Base-by-base conservation (phyloP, 148 eudicot genomes). In the Dianthus caryophyllus region DNA sequence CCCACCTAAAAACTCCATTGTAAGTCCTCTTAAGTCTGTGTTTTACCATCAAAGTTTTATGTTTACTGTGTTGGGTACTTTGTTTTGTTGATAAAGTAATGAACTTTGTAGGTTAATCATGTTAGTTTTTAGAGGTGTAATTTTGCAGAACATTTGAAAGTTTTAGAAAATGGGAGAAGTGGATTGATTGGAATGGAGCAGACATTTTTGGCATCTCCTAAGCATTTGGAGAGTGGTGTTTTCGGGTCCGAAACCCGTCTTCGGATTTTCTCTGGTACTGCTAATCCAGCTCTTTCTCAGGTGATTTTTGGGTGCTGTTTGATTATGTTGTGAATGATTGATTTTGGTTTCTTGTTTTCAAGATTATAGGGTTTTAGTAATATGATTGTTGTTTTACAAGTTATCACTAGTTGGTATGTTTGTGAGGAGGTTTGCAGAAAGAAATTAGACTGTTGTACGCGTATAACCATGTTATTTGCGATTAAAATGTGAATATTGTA, bases 221-320 rank as follows among this genome's bases (percentile, higher is more conserved):
- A 65, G 69, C 73, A 79, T 6, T 60, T 81, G 27, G 77, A 66
- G 17, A 65, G 66, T 54, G 2, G 69, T 3, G 20, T 48, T 53
- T 70, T 64, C n/a, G 58, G 53, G 62, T 75, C 69, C 41, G 83
- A 90, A 31, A 88, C 86, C 59, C 82, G 92, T 43, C 88, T 91
- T 59, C 86, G 96, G 20, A 86, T 91, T 70, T 91, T 91, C 77
- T 91, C 97, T 7, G 97, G 97, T 52, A 91, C 97, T 10, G 97
- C 97, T 0, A 91, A 91, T 79, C 88, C 96, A 64, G 77, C 85
- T 60, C 88, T 91, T 48, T 80, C 97, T 43, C 90, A 91, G 96
- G 97, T 88, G 68, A 65, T 16, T 48, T 56, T 48, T 56, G 66
- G 43, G 33, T 66, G 8, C 17, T 58, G 18, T 9, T 31, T 33